Evolutionary conservation across 768 basidiomycete genomes (phyloP).

Genomic region (Lyophyllum shimeji): DNA sequence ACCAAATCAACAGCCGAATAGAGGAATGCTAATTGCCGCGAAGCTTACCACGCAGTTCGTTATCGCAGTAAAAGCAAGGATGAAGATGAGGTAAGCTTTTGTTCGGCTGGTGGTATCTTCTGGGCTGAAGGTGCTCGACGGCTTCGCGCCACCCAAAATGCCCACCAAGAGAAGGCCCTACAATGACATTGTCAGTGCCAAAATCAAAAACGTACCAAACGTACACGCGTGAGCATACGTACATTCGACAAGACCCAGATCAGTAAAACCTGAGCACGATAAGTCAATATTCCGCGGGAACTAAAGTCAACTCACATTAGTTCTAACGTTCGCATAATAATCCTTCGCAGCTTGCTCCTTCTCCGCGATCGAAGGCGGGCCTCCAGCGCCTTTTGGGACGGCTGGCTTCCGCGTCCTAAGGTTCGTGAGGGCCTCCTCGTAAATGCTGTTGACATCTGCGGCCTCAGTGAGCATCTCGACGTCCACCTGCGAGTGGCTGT

Average conservation of each 20-base stretch:
- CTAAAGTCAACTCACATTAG: slow-evolving; percentile 50
- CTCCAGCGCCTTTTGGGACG: slow-evolving; percentile 27
- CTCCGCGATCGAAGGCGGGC: slow-evolving; percentile 47
- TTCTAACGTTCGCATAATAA: slow-evolving; percentile 86
- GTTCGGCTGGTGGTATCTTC: slow-evolving; percentile 50
- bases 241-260: slow-evolving; percentile 87
- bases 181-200: neutral
- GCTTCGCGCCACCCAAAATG: slow-evolving; percentile 61
- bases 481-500: slow-evolving; percentile 80
- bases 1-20: neutral
- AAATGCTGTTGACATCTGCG: slow-evolving; percentile 80
- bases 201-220: neutral
- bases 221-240: neutral
- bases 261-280: slow-evolving; percentile 52
- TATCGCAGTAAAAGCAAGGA: slow-evolving; percentile 79
- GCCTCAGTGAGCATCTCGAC: slow-evolving; percentile 83
- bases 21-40: neutral
- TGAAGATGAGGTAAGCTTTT: slow-evolving; percentile 77
- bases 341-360: slow-evolving; percentile 76
- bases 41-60: slow-evolving; percentile 59
- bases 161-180: slow-evolving; percentile 69
- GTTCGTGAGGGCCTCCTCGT: slow-evolving; percentile 81
- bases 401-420: slow-evolving; percentile 53
- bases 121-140: slow-evolving; percentile 59
- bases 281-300: neutral